Percentiles rank a stretch among this genome's conserved stretches.
Conservation (phyloP, 2,329 filamentous ascomycete species). For the Calonectria pteridis region DNA sequence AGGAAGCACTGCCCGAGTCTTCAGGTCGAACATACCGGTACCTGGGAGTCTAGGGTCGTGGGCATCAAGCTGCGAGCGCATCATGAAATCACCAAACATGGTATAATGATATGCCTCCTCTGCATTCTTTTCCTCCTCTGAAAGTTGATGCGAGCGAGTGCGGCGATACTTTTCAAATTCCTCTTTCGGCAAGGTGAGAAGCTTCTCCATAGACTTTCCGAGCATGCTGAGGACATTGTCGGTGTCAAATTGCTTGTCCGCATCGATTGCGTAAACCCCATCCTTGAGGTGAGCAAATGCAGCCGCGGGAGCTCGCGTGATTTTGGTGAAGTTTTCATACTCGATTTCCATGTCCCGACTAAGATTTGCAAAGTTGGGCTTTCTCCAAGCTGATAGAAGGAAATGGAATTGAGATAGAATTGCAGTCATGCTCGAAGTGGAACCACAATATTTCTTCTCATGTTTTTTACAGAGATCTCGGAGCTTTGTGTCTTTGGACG, state of each 20-base stretch:
- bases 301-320: constrained; percentile 80
- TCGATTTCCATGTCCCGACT: constrained; percentile 76
- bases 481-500: constrained; percentile 83
- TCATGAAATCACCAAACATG: constrained; percentile 86
- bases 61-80: constrained; percentile 95
- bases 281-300: constrained; percentile 87
- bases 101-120: constrained; percentile 91
- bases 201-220: constrained; percentile 96
- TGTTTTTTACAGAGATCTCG: constrained; percentile 75
- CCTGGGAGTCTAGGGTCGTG: constrained; percentile 88
- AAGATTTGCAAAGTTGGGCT: constrained; percentile 74
- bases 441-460: constrained; percentile 87
- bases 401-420: constrained; percentile 93
- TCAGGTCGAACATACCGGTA: constrained; percentile 94
- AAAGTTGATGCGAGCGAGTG: constrained; percentile 74
- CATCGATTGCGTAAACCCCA: constrained; percentile 93
- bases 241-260: constrained; percentile 90
- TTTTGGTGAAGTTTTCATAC: constrained; percentile 75
- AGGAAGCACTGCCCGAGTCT: constrained; percentile 91
- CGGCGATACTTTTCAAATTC: constrained; percentile 89
- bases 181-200: constrained; percentile 84
- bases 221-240: constrained; percentile 91
- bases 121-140: constrained; percentile 77
- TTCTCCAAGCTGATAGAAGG: constrained; percentile 86
- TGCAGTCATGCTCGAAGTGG: constrained; percentile 95